Base-by-base conservation (phyloP, 495 filamentous ascomycete genomes). In the Tuber aestivum region DNA sequence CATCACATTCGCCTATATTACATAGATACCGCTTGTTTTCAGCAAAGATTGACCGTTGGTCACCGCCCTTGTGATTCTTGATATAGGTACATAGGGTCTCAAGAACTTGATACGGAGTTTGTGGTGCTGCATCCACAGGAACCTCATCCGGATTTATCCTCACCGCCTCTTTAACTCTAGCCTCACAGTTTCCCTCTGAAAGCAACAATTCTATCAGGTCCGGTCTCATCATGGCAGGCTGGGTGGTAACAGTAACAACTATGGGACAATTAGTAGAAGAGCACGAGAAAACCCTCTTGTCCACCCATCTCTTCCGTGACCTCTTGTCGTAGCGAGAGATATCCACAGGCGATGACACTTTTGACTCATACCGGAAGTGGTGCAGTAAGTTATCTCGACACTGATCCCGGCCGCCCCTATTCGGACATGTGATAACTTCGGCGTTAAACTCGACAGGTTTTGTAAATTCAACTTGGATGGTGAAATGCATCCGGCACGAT, bases 281-380 rank as follows among this genome's bases (percentile, higher is more conserved):
- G 48, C 81, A 83, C 38, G 56, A 76, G 70, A 83, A 83, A 7
- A 76, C 76, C 41, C 79, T 75, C 18, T 79, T 79, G 71, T 83
- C 81, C 44, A 79, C 71, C 81, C 76, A 81, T 27, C 81, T 72
- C 48, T 56, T 68, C 38, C 76, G 23, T 8, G 70, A 74, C 32
- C 78, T 69, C 18, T 44, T 72, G 21, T 68, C 72, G 69, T 72
- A 50, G 45, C 38, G 70, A n/a, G 38, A n/a, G 37, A 44, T 41
- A 71, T 78, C 74, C 42, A 76, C 38, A 27, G 79, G 72, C 8
- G 72, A 50, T 14, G 80, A 81, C n/a, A 73, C 18, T 23, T 37
- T 61, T 6, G 76, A 40, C 68, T 77, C 73, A 70, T 79, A 81
- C 44, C 76, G 78, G 56, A 83, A 83, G 70, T 81, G 79, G 42